Base-by-base conservation (phyloP, 2,329 filamentous ascomycete species). In the Bertia moriformis region DNA sequence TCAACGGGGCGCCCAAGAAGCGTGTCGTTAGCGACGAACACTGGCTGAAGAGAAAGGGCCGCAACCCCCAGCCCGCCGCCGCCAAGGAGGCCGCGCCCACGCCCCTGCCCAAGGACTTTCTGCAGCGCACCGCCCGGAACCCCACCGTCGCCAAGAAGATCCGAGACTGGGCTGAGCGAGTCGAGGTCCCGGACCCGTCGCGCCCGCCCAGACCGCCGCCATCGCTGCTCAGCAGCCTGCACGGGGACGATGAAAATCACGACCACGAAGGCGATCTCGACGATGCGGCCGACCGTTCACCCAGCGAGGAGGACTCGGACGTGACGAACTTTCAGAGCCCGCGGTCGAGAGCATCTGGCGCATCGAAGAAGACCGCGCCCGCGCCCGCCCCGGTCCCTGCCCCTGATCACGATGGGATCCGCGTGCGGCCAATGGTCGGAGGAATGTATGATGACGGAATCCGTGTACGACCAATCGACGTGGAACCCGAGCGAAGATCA, bases 11-110 rank as follows among this genome's bases (percentile, higher is more conserved):
- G 36, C 89, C 89, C 14, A 87, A 85, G 61, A 95, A 93, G 67
- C 76, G 88, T 45, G 85, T 96, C 40, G 76, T 95, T 44, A 95
- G 88, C 55, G 89, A 96, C 60, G 82, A 83, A 40, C 84, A 94
- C 60, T 96, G 89, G 83, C 75, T 75, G 59, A 78, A 76, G 51
- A 49, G 51, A 43, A 57, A 60, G 55, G 71, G 69, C 44, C 68
- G 66, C 42, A 69, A 66, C 19, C 39, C 39, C 41, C 13, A 42
- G 29, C 27, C 42, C 35, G 54, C 54, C 38, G 46, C 44, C 3
- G n/a, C n/a, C n/a, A n/a, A 41, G 49, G 4, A 54, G 57, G 30
- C 52, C 58, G 4, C 62, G 52, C 10, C 46, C 50, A 12, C 47
- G n/a, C 54, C n/a, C 60, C 63, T 78, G n/a, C 72, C 73, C 0